Base-by-base conservation (phyloP, 495 filamentous ascomycete genomes). In the Pyronema omphalodes region DNA sequence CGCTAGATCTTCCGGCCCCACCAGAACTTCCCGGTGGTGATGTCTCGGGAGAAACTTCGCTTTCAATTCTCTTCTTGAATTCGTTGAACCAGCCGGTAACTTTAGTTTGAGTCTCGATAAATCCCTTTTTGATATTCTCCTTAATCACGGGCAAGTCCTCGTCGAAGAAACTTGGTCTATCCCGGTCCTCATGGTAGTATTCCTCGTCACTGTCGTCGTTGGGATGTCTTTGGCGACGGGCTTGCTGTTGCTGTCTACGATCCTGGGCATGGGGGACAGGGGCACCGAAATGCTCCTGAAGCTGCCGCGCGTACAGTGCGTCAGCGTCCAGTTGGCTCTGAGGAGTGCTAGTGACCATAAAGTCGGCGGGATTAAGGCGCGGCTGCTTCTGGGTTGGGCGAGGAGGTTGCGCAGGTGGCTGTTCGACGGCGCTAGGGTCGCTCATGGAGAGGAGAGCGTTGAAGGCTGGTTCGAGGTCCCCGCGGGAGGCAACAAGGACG, bases 101-200 rank as follows among this genome's bases (percentile, higher is more conserved):
- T 64, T 82, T 94, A 9, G 75, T 77, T 71, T 98, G 91, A 18
- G 91, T 98, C 57, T 96, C 87, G 39, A 91, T 53, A 69, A 98
- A 96, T 1, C 91, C 91, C 70, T 96, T 93, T 60, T 80, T 83
- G 58, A 98, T 77, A 57, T 93, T 95, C 62, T 93, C 86, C 55
- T 80, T 82, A 66, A 98, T 95, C 46, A 88, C 80, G 3, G 91
- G 91, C 44, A 98, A 74, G 60, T 98, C 91, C 63, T 98, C 91
- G 62, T 29, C 15, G 12, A 9, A 54, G 12, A 98, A 79, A 64
- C 94, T 95, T 70, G 78, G 94, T 61, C 82, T 86, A 47, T 86
- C 81, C 57, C 79, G 71, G 60, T 81, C 71, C 59, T 78, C 74
- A 58, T 73, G 69, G 63, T 76, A 68, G n/a, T 57, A 59, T 66